Conservation (phyloP, 2,329 filamentous ascomycete species). For the Ascocoryne sarcoides region DNA sequence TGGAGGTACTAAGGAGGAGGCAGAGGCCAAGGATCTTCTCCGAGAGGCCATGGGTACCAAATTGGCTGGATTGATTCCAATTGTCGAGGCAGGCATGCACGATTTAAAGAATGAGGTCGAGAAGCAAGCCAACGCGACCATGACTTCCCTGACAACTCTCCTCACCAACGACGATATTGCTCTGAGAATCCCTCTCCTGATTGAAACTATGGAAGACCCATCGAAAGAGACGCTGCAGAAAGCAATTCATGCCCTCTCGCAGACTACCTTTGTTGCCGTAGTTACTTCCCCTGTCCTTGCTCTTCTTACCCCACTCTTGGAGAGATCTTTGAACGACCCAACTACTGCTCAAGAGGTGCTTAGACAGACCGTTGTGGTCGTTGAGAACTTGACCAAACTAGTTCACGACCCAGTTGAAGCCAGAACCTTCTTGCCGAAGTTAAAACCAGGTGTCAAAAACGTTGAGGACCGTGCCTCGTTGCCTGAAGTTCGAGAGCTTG, state of each 20-base stretch:
- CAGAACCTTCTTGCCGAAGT: conserved; percentile 85
- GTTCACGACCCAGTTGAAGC: conserved; percentile 95
- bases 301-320: conserved; percentile 85
- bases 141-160: conserved; percentile 82
- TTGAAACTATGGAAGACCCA: conserved; percentile 93
- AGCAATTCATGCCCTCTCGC: conserved; percentile 90
- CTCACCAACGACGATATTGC: conserved; percentile 96
- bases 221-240: conserved; percentile 83
- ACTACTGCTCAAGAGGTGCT: conserved; percentile 88
- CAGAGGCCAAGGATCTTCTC: conserved; percentile 79
- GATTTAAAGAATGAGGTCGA: conserved; percentile 83
- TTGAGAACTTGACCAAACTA: conserved; percentile 96
- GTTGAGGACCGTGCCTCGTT: conserved; percentile 84
- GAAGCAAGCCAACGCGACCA: conserved; percentile 86
- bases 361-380: conserved; percentile 90
- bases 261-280: conserved; percentile 96
- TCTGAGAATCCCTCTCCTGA: conserved; percentile 80
- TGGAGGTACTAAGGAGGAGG: conserved; percentile 71
- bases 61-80: conserved; percentile 77
- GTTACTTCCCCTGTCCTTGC: conserved; percentile 94
- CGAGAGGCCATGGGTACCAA: conserved; percentile 84
- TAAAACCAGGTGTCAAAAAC: conserved; percentile 85
- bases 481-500: conserved; percentile 89
- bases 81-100: conserved; percentile 91
- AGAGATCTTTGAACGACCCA: conserved; percentile 87